Base-by-base conservation (phyloP, 2,329 filamentous ascomycete species). In the Pseudogymnoascus sp. region DNA sequence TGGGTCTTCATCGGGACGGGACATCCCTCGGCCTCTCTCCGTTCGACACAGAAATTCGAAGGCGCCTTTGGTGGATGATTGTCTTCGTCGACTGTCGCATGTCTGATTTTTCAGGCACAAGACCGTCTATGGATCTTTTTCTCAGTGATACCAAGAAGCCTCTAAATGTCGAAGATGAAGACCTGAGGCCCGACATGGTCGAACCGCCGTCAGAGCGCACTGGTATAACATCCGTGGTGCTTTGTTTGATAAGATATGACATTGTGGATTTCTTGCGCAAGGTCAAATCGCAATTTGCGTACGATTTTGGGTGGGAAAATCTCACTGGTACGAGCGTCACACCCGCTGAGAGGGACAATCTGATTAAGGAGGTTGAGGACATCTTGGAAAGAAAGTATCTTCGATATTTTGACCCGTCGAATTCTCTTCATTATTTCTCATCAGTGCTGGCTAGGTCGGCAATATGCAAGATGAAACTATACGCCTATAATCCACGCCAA, bases 11-110 rank as follows among this genome's bases (percentile, higher is more conserved):
- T 44, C 60, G 63, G 19, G 66, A 87, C 38, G 81, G 81, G 2
- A 77, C 75, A 15, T 73, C 75, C 15, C 76, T 86, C 11, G 81
- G 80, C 1, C 70, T 84, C 53, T 72, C 75, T 10, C 79, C 79
- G 0, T 81, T 80, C 64, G 80, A 83, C 63, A 80, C 78, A 0
- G 80, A 83, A 66, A 78, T 82, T 74, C 77, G 80, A 26, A 76
- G 80, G 46, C 78, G 85, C 3, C 70, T 87, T 0, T 88, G 84
- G 81, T 82, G 82, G 75, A 82, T 85, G 65, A 78, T 87, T 21
- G 72, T 85, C 40, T 33, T 78, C 78, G 10, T 79, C 77, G 7
- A 79, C 80, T 15, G 81, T 83, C 69, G 80, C 82, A 63, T 77
- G 79, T 9, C 82, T 81, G 26, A 82, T 64, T 78, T 81, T 75